Conservation (phyloP, 768 basidiomycete species). For the Mycena indigotica region DNA sequence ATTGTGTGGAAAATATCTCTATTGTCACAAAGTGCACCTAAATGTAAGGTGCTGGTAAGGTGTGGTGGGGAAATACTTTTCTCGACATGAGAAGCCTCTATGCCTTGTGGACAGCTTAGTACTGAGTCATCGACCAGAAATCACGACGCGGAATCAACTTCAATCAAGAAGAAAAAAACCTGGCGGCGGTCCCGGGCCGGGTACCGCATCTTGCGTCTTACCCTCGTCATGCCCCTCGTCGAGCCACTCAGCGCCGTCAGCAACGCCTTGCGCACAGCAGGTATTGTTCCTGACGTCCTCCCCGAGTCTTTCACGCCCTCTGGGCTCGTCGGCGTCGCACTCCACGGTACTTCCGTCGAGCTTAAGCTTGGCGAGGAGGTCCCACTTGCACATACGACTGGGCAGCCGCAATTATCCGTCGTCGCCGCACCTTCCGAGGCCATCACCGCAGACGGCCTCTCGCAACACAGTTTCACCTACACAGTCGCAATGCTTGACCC, state of each 20-base stretch:
- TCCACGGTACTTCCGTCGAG: conserved; percentile 4
- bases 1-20: too few relatives aligned
- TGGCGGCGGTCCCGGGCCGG: neutral
- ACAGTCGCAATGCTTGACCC: conserved; percentile 43
- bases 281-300: conserved; percentile 35
- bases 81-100: too few relatives aligned
- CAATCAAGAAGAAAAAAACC: too few relatives aligned
- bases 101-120: too few relatives aligned
- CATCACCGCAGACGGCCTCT: neutral
- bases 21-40: too few relatives aligned
- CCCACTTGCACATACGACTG: neutral
- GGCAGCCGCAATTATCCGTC: neutral
- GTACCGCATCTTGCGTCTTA: neutral
- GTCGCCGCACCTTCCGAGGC: neutral
- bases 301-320: conserved; percentile 28
- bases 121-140: too few relatives aligned
- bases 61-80: too few relatives aligned
- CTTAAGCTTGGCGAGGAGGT: neutral
- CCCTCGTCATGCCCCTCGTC: conserved; percentile 19
- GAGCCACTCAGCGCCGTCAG: conserved; percentile 30
- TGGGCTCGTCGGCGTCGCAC: conserved; percentile 30
- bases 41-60: too few relatives aligned
- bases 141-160: too few relatives aligned
- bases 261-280: conserved; percentile 17
- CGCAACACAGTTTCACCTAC: conserved; percentile 30